A percentile compares a stretch with the other conserved stretches of the same genome.
Conservation (phyloP, 345 rosid genomes). For the Gossypium turneri region DNA sequence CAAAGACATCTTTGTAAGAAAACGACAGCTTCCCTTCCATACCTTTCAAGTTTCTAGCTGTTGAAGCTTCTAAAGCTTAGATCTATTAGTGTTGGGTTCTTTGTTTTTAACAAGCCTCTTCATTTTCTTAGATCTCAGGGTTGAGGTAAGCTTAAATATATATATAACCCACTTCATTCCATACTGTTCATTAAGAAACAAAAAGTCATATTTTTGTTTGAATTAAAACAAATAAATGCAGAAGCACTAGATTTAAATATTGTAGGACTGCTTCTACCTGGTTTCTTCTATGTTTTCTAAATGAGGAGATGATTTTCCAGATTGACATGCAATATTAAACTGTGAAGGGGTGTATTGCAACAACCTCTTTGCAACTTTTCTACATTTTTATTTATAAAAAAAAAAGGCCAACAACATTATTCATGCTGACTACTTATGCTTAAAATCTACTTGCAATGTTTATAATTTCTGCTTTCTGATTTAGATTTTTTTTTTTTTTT, state of each 20-base stretch:
- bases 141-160: conserved; percentile 6
- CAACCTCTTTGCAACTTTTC: not conserved
- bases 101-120: not conserved
- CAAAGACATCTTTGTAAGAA: not conserved
- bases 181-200: not conserved
- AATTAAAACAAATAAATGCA: not conserved
- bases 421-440: not conserved
- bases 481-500: not conserved
- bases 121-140: conserved; percentile 5
- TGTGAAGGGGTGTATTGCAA: not conserved
- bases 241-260: not conserved
- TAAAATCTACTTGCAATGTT: not conserved
- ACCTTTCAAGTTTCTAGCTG: not conserved
- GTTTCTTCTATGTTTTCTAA: not conserved
- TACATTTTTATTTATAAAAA: not conserved
- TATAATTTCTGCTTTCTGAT: not conserved
- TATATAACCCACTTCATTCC: not conserved
- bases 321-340: not conserved
- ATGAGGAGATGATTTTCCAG: not conserved
- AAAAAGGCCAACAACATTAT: not conserved
- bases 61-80: not conserved
- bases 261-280: not conserved
- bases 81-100: not conserved
- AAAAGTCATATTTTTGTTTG: not conserved
- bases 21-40: not conserved